Base-by-base conservation (phyloP, 2,329 filamentous ascomycete genomes). In the Paraphoma chrysanthemicola region DNA sequence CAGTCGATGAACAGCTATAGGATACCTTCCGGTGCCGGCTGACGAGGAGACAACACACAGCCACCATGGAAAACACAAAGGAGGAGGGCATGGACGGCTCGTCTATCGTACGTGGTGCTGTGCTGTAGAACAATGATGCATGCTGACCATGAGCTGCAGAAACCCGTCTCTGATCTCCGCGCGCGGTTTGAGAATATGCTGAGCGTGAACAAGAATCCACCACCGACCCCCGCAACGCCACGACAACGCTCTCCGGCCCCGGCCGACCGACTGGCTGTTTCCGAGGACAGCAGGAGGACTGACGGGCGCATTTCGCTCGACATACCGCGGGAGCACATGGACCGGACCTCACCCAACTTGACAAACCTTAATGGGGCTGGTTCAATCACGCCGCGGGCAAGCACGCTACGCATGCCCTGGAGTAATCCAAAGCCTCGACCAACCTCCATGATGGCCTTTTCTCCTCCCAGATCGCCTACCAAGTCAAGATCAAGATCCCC, bases 111-210 rank as follows among this genome's bases (percentile, higher is more conserved):
- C 77, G 87, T 76, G 18, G 17, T 47, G 28, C 45, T 12, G 11
- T 16, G 8, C 17, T 29, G 3, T 2, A 12, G 23, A 2, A 42
- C 7, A 46, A 23, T 23, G 50, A 11, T 18, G 16, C 36, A 42
- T 60, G 44, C 62, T 71, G 48, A 73, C 59, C 48, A 23, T 16
- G 29, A 2, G 38, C 11, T 38, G 12, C 41, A 92, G 90, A 91
- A 88, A 80, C 90, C 92, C 28, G 91, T 95, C 48, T 95, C 91
- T 49, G 93, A 91, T 49, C 82, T 95, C 58, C 85, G 89, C 59
- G 91, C 90, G 61, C 88, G 90, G 68, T 95, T 94, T 75, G 91
- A 95, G 81, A 92, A 89, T 72, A 87, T 94, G 80, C 82, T 84
- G 63, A 85, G 64, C 55, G 64, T 66, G 17, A 73, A 72, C 65